Percentiles rank a stretch among this genome's conserved stretches.
Conservation (phyloP, 306 rosid species). For the Cucurbita maxima region DNA sequence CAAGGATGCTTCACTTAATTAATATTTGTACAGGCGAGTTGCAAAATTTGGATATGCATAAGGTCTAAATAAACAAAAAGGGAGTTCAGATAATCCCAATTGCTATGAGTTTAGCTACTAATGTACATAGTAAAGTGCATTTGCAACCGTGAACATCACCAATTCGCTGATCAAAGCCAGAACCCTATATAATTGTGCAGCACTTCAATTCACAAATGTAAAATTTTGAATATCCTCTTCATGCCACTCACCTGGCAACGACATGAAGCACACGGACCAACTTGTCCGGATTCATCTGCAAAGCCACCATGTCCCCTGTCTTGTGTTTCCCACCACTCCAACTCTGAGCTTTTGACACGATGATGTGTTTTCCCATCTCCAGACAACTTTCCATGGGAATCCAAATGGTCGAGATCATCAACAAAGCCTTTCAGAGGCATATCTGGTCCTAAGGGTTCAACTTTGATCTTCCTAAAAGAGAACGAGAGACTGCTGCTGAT, state of each 20-base stretch:
- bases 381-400: slow-evolving; percentile 26
- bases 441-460: slow-evolving; percentile 49
- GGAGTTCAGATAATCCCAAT: not conserved
- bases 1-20: not conserved
- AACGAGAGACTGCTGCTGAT: slow-evolving; percentile 18
- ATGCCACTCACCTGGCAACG: slow-evolving; percentile 66
- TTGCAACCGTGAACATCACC: not conserved
- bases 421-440: slow-evolving; percentile 82
- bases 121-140: not conserved
- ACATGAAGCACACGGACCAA: slow-evolving; percentile 88
- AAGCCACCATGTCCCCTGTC: slow-evolving; percentile 67
- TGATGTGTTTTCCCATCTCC: slow-evolving; percentile 23
- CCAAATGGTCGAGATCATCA: slow-evolving; percentile 44
- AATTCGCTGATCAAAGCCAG: not conserved
- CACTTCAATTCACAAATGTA: not conserved
- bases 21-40: not conserved
- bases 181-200: not conserved
- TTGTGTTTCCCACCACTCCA: slow-evolving; percentile 96
- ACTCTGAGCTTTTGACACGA: slow-evolving; percentile 21
- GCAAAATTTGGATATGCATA: not conserved
- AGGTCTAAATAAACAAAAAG: not conserved
- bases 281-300: slow-evolving; percentile 66
- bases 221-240: not conserved
- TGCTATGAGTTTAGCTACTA: not conserved
- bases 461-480: slow-evolving; percentile 32